Percentiles rank a stretch among this genome's conserved stretches.
Evolutionary conservation across 306 rosid species (phyloP).

Genomic region (Casuarina glauca): DNA sequence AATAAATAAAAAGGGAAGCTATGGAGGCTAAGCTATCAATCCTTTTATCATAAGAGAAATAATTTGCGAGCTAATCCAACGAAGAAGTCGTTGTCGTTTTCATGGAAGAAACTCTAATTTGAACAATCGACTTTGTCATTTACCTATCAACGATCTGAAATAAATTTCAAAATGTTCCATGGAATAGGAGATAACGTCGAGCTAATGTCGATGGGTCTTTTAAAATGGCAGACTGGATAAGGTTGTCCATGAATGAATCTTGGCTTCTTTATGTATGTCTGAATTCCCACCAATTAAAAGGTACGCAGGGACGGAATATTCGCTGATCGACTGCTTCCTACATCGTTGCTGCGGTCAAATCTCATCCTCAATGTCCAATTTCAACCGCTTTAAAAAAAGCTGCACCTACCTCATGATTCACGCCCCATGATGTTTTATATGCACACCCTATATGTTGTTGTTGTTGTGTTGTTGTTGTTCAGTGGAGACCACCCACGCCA

Average conservation of each 20-base stretch:
- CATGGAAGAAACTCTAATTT: not conserved
- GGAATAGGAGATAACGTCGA: too few relatives aligned
- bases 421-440: not conserved
- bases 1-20: too few relatives aligned
- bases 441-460: not conserved
- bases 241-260: not conserved
- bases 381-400: not conserved
- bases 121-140: not conserved
- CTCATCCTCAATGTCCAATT: too few relatives aligned
- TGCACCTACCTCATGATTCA: not conserved
- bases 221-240: not conserved
- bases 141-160: not conserved
- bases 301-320: not conserved
- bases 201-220: too few relatives aligned
- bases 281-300: not conserved
- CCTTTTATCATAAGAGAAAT: too few relatives aligned
- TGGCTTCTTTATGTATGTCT: not conserved
- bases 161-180: too few relatives aligned
- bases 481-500: too few relatives aligned
- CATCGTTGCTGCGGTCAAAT: not conserved
- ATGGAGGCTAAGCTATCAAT: too few relatives aligned
- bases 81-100: not conserved
- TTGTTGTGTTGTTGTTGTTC: too few relatives aligned
- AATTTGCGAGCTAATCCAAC: not conserved
- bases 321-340: not conserved